phyloP scores from a whole-genome alignment of 2,329 filamentous ascomycete species.

The Cladorrhinum sp. region DNA sequence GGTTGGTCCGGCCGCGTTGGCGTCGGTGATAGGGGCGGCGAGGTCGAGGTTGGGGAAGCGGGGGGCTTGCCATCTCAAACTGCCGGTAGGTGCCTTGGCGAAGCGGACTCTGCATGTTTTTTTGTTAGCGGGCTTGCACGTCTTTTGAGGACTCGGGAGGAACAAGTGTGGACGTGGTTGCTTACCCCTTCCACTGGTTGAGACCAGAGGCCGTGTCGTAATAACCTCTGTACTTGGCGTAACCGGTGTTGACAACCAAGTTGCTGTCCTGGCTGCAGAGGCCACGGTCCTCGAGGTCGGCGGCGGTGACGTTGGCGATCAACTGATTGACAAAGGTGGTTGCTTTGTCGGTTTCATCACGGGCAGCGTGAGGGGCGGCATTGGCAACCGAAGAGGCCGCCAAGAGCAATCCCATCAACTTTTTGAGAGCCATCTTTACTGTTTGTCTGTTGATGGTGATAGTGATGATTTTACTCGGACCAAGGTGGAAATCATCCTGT shows the following conservation, averaged over 20 bases:
- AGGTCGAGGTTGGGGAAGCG: constrained; percentile 31
- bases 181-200: constrained; percentile 42
- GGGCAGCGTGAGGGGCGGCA: background rate
- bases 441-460: background rate
- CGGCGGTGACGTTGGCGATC: constrained; percentile 17
- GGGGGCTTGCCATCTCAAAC: constrained; percentile 43
- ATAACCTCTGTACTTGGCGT: constrained; percentile 43
- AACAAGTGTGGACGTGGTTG: background rate
- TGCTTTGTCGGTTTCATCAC: constrained; percentile 12
- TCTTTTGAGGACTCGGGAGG: too few species aligned
- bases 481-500: background rate
- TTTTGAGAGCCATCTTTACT: constrained; percentile 1
- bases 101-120: constrained; percentile 40
- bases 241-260: constrained; percentile 42
- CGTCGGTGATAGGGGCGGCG: constrained; percentile 28
- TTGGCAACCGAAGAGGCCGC: background rate
- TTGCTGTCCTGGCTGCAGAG: constrained; percentile 11
- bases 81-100: constrained; percentile 41
- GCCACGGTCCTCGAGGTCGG: constrained; percentile 15
- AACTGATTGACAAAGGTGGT: constrained; percentile 20
- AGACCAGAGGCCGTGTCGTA: constrained; percentile 37
- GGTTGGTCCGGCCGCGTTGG: constrained; percentile 29
- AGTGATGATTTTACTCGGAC: background rate
- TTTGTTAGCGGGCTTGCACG: constrained; percentile 1
- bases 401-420: constrained; percentile 7